Percentiles rank a stretch among this genome's conserved stretches.
Evolutionary conservation across 148 eudicot species (phyloP).

Genomic region (Polygonum maritimum): DNA sequence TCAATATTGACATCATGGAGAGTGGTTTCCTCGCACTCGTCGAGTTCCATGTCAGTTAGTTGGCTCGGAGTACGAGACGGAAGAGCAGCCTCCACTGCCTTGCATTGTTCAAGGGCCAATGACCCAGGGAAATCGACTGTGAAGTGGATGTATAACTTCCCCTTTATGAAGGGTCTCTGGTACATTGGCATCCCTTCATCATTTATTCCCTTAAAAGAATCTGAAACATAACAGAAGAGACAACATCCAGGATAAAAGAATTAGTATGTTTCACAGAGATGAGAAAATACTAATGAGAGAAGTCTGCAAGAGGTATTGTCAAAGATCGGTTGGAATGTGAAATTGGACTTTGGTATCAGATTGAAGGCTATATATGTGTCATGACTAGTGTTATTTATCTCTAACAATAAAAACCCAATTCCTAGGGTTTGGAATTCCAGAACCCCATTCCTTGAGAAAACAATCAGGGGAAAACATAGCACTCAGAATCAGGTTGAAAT

Average conservation of each 20-base stretch:
- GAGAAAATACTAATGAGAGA: background rate
- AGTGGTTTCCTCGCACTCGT: slow-evolving; percentile 57
- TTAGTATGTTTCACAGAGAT: no score
- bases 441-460: background rate
- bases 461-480: background rate
- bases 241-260: background rate
- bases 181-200: slow-evolving; percentile 66
- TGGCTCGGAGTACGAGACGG: slow-evolving; percentile 30
- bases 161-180: slow-evolving; percentile 50
- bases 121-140: slow-evolving; percentile 46
- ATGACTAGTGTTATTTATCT: background rate
- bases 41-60: slow-evolving; percentile 48
- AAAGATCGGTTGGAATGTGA: background rate
- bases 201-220: slow-evolving; percentile 46
- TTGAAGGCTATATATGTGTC: background rate
- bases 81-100: slow-evolving; percentile 33
- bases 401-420: background rate
- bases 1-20: slow-evolving; percentile 53
- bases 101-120: slow-evolving; percentile 32
- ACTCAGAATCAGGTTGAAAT: background rate
- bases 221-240: slow-evolving; percentile 15
- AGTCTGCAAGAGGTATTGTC: background rate
- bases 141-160: slow-evolving; percentile 51
- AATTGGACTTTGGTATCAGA: background rate
- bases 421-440: background rate